Evolutionary conservation across 768 basidiomycete species (phyloP), one percentile per base, ranked within the genome.

Genomic region (Aureoboletus auriporus): DNA sequence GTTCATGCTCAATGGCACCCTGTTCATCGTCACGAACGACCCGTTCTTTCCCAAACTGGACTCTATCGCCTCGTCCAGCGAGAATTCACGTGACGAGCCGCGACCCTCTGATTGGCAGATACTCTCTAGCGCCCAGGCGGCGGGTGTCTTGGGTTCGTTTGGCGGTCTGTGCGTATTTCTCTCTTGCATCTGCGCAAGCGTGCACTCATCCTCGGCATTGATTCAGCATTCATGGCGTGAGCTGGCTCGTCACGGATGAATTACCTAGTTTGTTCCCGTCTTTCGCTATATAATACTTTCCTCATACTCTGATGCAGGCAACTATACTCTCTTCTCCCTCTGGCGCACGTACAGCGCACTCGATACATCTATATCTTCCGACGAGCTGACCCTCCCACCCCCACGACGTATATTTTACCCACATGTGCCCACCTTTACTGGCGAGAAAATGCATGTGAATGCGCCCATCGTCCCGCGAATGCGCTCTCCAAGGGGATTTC

Each of bases 361-460:
- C 29, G 79, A 84, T 59, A 47, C 61, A 1, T 55, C 69, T 9
- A 75, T 78, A 27, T 68, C 68, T 12, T 61, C 69, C 9, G 81
- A 81, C 4, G 61, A 61, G 11, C 80, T 80, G 4, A 73, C 63
- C 8, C 77, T 88, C 16, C 73, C 82, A 0, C 76, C 80, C 1
- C 90, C 90, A 0, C 73, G 77, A n/a, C 82, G 92, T 10, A 67
- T 93, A 50, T 73, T 93, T 50, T 83, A 86, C 66, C 85, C 91
- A 5, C 75, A 83, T 55, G 72, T 81, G n/a, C 75, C 71, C 36
- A 78, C 80, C 26, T 84, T 84, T 61, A 67, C 74, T 6, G 82
- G 80, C 54, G 53, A 54, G 5, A 48, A 0, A 4, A 59, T 69
- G 0, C 69, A 75, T 10, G 65, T 67, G 0, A 60, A 68, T 2